A percentile compares a stretch with the other conserved stretches of the same genome.
Conservation (phyloP, 2,329 filamentous ascomycete species). For the Xylariaceae sp. region DNA sequence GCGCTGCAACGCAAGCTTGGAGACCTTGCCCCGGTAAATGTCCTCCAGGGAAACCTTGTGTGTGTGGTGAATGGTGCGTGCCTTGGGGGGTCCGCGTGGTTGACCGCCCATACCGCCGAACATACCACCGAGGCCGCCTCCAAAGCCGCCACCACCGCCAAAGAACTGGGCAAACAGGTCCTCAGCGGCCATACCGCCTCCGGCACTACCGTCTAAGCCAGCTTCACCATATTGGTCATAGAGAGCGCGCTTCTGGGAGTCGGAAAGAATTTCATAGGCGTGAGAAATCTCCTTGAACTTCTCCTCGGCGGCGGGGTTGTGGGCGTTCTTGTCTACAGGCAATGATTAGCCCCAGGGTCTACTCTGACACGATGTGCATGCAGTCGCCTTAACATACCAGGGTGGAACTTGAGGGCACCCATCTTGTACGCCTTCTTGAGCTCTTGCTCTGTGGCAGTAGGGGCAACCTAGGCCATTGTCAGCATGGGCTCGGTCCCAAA, state of each 20-base stretch:
- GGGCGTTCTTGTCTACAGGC: conserved; percentile 80
- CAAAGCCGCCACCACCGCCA: conserved; percentile 67
- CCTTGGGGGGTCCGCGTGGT: conserved; percentile 76
- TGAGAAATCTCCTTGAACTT: conserved; percentile 98
- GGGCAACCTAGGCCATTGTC: conserved; percentile 56
- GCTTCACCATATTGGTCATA: conserved; percentile 99
- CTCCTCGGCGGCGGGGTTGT: conserved; percentile 87
- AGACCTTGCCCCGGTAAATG: conserved; percentile 96
- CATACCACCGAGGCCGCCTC: conserved; percentile 72
- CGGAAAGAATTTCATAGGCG: conserved; percentile 91
- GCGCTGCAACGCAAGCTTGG: conserved; percentile 94
- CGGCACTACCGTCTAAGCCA: conserved; percentile 82
- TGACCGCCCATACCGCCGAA: conserved; percentile 71
- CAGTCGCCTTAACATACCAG: conserved; percentile 50
- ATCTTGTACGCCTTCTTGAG: conserved; percentile 89
- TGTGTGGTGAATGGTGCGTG: conserved; percentile 93
- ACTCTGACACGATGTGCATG: background rate
- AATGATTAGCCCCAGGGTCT: conserved; percentile 2
- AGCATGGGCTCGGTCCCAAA: conserved; percentile 12
- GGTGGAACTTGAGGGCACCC: conserved; percentile 76
- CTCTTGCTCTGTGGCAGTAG: conserved; percentile 75
- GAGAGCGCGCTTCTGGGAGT: conserved; percentile 81
- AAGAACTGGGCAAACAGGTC: conserved; percentile 98
- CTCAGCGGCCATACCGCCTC: conserved; percentile 87
- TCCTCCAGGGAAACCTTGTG: conserved; percentile 98